phyloP scores from a whole-genome alignment of 345 rosid species.

The Mallotus nudiflorus region DNA sequence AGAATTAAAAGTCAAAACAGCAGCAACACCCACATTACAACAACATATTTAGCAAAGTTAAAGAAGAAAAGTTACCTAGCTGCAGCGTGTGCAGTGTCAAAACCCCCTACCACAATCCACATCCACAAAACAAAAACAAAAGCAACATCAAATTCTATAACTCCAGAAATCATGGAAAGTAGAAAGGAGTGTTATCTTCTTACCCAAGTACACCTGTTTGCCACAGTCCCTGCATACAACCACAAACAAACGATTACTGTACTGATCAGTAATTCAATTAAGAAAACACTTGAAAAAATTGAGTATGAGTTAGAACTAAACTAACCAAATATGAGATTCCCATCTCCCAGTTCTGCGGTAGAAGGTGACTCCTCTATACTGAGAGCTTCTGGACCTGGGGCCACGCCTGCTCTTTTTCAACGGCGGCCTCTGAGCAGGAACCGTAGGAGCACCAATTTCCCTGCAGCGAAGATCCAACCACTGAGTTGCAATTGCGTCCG shows the following conservation, averaged over 20 bases:
- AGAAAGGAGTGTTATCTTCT: not conserved
- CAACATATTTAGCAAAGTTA: not conserved
- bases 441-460: constrained; percentile 15
- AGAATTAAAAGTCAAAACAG: not conserved
- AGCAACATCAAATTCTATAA: not conserved
- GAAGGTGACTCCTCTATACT: constrained; percentile 95
- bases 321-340: constrained; percentile 98
- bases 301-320: not conserved
- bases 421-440: constrained; percentile 31
- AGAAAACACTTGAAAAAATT: too few relatives aligned
- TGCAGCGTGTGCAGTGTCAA: constrained; percentile 85
- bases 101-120: constrained; percentile 64
- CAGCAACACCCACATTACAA: not conserved
- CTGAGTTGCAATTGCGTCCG: constrained; percentile 14
- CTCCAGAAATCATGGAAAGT: not conserved
- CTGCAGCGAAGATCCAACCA: constrained; percentile 41
- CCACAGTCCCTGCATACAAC: constrained; percentile 71
- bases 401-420: constrained; percentile 83
- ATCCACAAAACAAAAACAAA: not conserved
- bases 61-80: constrained; percentile 56
- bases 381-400: constrained; percentile 94
- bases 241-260: too few relatives aligned
- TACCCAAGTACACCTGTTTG: constrained; percentile 82
- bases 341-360: constrained; percentile 96
- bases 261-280: too few relatives aligned